Evolutionary conservation across 768 basidiomycete species (phyloP), one percentile per base, ranked within the genome.

Genomic region (Lactarius sanguifluus): DNA sequence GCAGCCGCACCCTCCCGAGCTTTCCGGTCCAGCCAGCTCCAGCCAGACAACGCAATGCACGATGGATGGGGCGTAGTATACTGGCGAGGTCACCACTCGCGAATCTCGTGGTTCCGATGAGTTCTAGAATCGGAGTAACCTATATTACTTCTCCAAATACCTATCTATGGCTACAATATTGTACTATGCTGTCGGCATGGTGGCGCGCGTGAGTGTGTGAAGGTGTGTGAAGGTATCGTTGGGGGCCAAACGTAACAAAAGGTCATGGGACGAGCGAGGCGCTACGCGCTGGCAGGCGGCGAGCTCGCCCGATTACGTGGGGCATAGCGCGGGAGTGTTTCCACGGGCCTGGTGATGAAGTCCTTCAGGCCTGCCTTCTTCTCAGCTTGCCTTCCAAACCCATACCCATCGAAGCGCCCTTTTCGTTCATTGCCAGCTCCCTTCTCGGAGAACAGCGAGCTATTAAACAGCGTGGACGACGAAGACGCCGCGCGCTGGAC

Each of bases 381-480:
- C 77, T 92, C 89, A 5, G 86, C 91, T 71, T 90, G 88, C 66
- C 86, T 81, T 45, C 91, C 91, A 71, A 94, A 94, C n/a, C 91
- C 90, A 68, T 86, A 84, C 13, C 87, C 85, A 60, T 80, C 77
- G 57, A 64, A 71, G 2, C 63, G 61, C 32, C 45, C 65, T n/a
- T 41, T 41, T 7, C 34, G 47, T 2, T 43, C 55, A 5, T 65
- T 61, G 28, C 64, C 10, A 55, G 30, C 2, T 12, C 67, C 50
- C 62, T 68, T 68, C 58, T 68, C 64, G 2, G 64, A 61, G 56
- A 32, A 36, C 5, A 25, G n/a, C 20, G 41, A 6, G 13, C 47
- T 50, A 12, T 62, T 64, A 28, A 50, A 63, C 12, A 69, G 64
- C 18, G 70, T 67, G 18, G 65, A 66, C 12, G 65, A 68, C 8